Base-by-base conservation (phyloP, 2,329 filamentous ascomycete genomes). In the Diplodia corticola region DNA sequence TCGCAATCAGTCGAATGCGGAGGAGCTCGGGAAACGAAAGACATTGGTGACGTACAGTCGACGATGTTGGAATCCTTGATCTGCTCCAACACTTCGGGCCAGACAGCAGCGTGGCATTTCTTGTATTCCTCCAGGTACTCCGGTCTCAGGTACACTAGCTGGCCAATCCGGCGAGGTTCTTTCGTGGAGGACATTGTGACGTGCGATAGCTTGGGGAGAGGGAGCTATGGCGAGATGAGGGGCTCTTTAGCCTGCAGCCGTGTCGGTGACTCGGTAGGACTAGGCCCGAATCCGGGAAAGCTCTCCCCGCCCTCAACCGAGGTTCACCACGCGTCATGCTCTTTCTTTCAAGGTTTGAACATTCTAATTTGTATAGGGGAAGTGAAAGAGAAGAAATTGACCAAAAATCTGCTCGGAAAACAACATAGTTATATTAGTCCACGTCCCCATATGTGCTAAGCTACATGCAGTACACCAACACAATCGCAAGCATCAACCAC, bases 1-100 rank as follows among this genome's bases (percentile, higher is more conserved):
- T 33, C 40, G 5, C 44, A 17, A 50, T 30, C 22, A 9, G 26
- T 13, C 12, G 24, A 2, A 51, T 33, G 49, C 7, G 26, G 13
- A n/a, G 5, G 22, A n/a, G n/a, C n/a, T n/a, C n/a, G n/a, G n/a
- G n/a, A n/a, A n/a, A n/a, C 46, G 15, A 17, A 33, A 30, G 33
- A 40, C 15, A 67, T 20, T 2, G 24, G 13, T 33, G 33, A 77
- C 83, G 68, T 78, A 89, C 87, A 94, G 73, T 94, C 91, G 68
- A 83, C 80, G 67, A 94, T 91, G 70, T 90, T 90, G 75, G 88
- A 91, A 48, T 88, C 86, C 74, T 88, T 87, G 73, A 94, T 93
- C 79, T 92, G 89, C 75, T 87, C 83, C 37, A 91, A 79, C 0
- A 95, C 90, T 71, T 91, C 89, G 5, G 90, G 90, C 91, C 91